Evolutionary conservation across 1,284 basidiomycete species (phyloP).

Genomic region (Ustilago lituana): DNA sequence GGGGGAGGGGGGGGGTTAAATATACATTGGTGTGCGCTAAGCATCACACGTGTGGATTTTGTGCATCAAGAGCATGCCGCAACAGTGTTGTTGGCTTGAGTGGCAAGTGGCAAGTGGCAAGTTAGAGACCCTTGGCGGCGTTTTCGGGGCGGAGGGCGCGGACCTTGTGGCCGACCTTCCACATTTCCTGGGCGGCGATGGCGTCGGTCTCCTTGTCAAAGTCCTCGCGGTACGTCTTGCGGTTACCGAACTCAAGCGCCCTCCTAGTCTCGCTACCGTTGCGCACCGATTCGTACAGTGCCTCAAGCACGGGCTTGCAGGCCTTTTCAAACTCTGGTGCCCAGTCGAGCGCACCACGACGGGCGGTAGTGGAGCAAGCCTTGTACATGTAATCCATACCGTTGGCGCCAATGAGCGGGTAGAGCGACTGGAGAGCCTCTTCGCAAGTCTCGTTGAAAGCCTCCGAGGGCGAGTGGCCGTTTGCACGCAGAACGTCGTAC

Average conservation of each 20-base stretch:
- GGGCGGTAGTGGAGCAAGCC: constrained; percentile 98
- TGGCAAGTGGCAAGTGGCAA: neutral
- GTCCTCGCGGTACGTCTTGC: constrained; percentile 91
- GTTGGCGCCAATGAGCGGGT: constrained; percentile 93
- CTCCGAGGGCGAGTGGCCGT: constrained; percentile 97
- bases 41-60: too few relatives aligned
- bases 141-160: constrained; percentile 63
- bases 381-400: constrained; percentile 98
- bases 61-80: too few relatives aligned
- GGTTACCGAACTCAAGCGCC: constrained; percentile 93
- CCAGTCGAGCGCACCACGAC: constrained; percentile 98
- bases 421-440: constrained; percentile 98
- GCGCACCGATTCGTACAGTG: constrained; percentile 91
- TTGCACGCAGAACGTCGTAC: constrained; percentile 98
- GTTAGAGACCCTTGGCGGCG: constrained; percentile 50
- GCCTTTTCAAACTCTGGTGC: constrained; percentile 96
- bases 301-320: constrained; percentile 91
- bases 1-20: constrained; percentile 5
- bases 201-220: constrained; percentile 92
- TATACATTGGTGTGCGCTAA: constrained; percentile 17
- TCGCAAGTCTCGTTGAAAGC: constrained; percentile 98
- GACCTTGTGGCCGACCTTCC: constrained; percentile 69
- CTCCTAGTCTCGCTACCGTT: constrained; percentile 97
- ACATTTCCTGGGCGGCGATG: constrained; percentile 97
- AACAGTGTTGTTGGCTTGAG: too few relatives aligned